phyloP scores from a whole-genome alignment of 1,284 basidiomycete species.

The Heliocybe sulcata region DNA sequence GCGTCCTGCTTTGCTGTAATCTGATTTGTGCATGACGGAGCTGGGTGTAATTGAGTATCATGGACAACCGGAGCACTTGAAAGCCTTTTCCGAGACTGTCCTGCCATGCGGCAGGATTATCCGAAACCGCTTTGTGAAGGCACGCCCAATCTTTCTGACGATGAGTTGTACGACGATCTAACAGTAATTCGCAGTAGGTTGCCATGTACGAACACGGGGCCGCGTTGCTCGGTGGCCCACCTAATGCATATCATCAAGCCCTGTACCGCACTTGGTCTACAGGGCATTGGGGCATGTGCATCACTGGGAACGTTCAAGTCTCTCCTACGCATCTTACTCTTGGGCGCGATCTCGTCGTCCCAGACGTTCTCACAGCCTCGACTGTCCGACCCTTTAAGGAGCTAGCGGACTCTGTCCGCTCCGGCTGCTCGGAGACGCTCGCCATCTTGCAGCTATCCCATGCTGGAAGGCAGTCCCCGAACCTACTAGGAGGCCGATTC shows the following conservation, averaged over 20 bases:
- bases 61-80: background rate
- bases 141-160: slow-evolving; percentile 12
- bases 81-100: slow-evolving; percentile 31
- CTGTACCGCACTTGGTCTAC: slow-evolving; percentile 78
- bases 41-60: background rate
- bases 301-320: slow-evolving; percentile 89
- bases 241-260: slow-evolving; percentile 53
- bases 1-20: too few relatives aligned
- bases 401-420: slow-evolving; percentile 47
- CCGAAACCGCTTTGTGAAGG: slow-evolving; percentile 41
- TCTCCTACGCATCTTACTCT: slow-evolving; percentile 66
- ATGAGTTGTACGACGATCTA: slow-evolving; percentile 1
- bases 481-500: slow-evolving; percentile 60
- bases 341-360: slow-evolving; percentile 75
- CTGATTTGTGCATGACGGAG: too few relatives aligned
- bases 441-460: slow-evolving; percentile 85
- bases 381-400: slow-evolving; percentile 42
- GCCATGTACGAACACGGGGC: slow-evolving; percentile 86
- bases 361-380: slow-evolving; percentile 32
- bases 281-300: slow-evolving; percentile 82
- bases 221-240: slow-evolving; percentile 60
- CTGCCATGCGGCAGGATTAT: slow-evolving; percentile 46
- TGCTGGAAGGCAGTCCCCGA: slow-evolving; percentile 79
- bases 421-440: slow-evolving; percentile 20
- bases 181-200: slow-evolving; percentile 34